Percentiles rank a stretch among this genome's conserved stretches.
These are phyloP conservation scores for Vicia faba DNA, from an alignment of 306 rosid genomes.

Conservation along the genomic window DNA sequence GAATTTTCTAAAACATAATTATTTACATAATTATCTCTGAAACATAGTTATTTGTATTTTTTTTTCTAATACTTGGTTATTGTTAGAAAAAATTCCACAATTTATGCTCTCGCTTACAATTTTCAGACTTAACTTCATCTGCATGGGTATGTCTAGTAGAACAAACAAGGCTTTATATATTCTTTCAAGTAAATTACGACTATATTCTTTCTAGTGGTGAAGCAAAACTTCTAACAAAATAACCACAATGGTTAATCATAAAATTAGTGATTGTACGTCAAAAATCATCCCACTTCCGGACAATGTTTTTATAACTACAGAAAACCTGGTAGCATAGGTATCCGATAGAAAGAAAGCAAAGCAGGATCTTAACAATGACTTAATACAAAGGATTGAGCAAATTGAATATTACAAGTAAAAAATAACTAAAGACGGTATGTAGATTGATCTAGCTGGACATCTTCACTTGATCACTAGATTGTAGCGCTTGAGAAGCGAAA, in stretches of 20 bases:
- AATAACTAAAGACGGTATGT: conserved; percentile 26
- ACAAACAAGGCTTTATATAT: conserved; percentile 13
- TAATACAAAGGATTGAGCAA: conserved; percentile 36
- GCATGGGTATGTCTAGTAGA: neutral
- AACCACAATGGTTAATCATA: conserved; percentile 31
- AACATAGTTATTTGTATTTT: no score
- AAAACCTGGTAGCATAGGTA: conserved; percentile 30
- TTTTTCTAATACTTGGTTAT: no score
- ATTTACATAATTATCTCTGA: no score
- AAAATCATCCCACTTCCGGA: conserved; percentile 37
- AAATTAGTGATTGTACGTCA: conserved; percentile 34
- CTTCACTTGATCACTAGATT: conserved; percentile 69
- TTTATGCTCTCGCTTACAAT: no score
- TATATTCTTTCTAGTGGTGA: conserved; percentile 12
- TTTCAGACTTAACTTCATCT: no score
- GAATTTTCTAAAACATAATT: no score
- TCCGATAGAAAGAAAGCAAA: conserved; percentile 30
- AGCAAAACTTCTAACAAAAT: conserved; percentile 33
- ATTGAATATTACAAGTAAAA: conserved; percentile 29
- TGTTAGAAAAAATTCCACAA: no score
- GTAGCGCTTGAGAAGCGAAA: conserved; percentile 89
- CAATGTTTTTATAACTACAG: conserved; percentile 28
- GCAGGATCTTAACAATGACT: conserved; percentile 36
- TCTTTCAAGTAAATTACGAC: neutral
- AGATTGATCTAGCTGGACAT: conserved; percentile 70